Conservation (phyloP, 139 green algal species). For the Coelastrella sp. region DNA sequence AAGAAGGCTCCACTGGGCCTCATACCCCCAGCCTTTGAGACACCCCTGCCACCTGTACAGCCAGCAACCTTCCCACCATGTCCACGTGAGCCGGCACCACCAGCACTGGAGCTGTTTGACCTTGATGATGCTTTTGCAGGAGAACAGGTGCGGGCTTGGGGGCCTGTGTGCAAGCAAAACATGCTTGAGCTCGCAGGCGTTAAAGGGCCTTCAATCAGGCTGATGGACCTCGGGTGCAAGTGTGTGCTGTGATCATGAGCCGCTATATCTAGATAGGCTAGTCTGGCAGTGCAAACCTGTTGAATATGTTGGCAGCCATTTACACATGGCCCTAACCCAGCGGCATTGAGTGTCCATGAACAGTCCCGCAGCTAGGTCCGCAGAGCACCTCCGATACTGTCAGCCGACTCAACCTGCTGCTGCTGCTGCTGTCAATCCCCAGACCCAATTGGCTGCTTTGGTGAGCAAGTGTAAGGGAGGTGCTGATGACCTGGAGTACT, state of each 20-base stretch:
- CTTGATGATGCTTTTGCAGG: conserved; percentile 86
- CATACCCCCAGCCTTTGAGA: conserved; percentile 86
- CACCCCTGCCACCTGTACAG: conserved; percentile 83
- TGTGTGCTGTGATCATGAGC: too few species aligned
- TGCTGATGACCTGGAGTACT: conserved; percentile 82
- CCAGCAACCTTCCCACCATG: conserved; percentile 87
- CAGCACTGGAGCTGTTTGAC: conserved; percentile 90
- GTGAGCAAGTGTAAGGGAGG: conserved; percentile 77
- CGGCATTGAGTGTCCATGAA: too few species aligned
- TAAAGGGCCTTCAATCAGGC: too few species aligned
- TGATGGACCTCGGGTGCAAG: too few species aligned
- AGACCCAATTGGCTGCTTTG: conserved; percentile 77
- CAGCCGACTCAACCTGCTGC: background rate
- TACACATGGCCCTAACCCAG: too few species aligned
- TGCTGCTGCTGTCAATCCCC: conserved; percentile 7
- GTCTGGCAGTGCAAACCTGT: too few species aligned
- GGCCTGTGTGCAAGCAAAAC: too few species aligned
- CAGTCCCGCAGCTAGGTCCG: too few species aligned
- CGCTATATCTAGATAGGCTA: too few species aligned
- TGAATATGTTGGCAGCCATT: too few species aligned
- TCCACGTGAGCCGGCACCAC: conserved; percentile 80
- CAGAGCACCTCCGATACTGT: too few species aligned
- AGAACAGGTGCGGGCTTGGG: conserved; percentile 60
- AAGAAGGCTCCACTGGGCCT: conserved; percentile 77
- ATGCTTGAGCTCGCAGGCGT: too few species aligned